Evolutionary conservation across 805 yeast species (phyloP), one percentile per base, ranked within the genome.

Genomic region (Lipomyces mesembrius): DNA sequence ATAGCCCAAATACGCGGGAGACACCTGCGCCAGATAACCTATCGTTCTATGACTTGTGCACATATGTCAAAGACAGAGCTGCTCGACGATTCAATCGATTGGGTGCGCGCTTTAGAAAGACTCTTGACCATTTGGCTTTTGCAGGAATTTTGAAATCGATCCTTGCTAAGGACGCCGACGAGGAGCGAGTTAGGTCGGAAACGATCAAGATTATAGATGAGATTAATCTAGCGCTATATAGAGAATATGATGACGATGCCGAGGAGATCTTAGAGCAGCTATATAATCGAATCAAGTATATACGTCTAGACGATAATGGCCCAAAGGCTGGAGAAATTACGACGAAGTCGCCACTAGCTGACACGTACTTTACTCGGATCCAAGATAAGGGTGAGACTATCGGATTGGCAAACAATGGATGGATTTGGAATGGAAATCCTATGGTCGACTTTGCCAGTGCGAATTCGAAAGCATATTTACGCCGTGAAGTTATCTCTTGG

Each of bases 381-480:
- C 94, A 92, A 2, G 79, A 83, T 0, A 59, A 64, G 17, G 88
- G 87, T 80, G 88, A 90, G 8, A 57, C 35, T 8, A 71, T 75
- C 7, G 80, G 78, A 2, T 80, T 94, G 66, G 98, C 97, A 2
- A 95, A 95, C 75, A 94, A 95, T 75, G 99, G 99, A 58, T 94
- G 98, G 98, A 92, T 95, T 64, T 94, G 99, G 99, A 93, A 91
- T 62, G 98, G 97, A 11, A 88, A 94, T 72, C 98, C 98, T 1
- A 79, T 93, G 65, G 89, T 91, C 2, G 98, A 94, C 79, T 94
- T 94, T 83, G 99, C 98, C 0, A 89, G 97, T 0, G 77, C 83
- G 35, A 73, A 87, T 63, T 87, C 96, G 4, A 89, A 86, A 74
- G 93, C 96, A 3, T 94, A 95, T 75, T 79, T 94, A 60, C 83